These are phyloP conservation scores for Aquanectria penicillioides DNA, from an alignment of 2,329 filamentous ascomycete species.

Conservation along the genomic window DNA sequence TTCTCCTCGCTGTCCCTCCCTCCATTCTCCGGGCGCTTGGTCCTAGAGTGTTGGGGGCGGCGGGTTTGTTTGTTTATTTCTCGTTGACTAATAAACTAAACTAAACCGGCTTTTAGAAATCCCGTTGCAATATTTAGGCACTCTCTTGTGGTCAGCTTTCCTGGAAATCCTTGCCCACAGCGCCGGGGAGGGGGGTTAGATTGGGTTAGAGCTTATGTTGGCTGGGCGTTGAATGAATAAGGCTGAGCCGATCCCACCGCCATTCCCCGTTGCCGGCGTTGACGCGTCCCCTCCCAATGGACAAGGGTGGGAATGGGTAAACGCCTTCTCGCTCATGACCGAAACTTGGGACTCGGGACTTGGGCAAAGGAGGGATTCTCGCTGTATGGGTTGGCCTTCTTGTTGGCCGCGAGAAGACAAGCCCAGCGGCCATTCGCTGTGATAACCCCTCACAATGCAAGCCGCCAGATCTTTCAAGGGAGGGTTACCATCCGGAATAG, in stretches of 20 bases:
- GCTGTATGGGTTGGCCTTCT: neutral
- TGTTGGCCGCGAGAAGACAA: neutral
- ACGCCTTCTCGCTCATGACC: no score
- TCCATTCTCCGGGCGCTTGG: no score
- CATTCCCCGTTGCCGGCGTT: constrained; percentile 12
- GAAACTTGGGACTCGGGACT: neutral
- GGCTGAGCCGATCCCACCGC: constrained; percentile 33
- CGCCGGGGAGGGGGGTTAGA: neutral
- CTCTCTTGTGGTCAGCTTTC: neutral
- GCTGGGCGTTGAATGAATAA: constrained; percentile 24
- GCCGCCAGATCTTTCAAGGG: constrained; percentile 24
- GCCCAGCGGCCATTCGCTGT: neutral
- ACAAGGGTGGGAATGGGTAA: neutral
- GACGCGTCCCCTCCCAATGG: constrained; percentile 3
- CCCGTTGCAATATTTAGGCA: neutral
- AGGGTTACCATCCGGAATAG: constrained; percentile 40
- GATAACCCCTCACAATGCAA: constrained; percentile 25
- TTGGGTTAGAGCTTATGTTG: constrained; percentile 17
- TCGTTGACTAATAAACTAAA: neutral
- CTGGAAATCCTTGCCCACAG: neutral
- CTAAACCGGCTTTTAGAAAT: neutral
- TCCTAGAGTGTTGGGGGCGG: neutral
- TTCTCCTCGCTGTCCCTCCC: neutral
- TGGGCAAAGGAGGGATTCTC: neutral
- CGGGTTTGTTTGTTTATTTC: neutral